Evolutionary conservation across 345 rosid genomes (phyloP), one percentile per base, ranked within the genome.

Genomic region (Camelina neglecta): DNA sequence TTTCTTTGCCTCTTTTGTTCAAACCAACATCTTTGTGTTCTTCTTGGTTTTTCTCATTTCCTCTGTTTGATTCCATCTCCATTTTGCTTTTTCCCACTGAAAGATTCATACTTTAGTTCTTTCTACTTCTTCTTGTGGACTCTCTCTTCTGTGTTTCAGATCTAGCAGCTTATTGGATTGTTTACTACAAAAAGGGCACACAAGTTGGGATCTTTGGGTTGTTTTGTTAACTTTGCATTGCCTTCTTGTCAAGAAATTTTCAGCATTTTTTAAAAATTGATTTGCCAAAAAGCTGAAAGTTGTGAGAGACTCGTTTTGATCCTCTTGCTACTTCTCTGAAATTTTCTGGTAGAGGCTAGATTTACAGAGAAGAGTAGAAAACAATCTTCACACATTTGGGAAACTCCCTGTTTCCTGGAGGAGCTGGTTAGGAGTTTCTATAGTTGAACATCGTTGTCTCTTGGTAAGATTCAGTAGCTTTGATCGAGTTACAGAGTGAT

Each of bases 91-190:
- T 26, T 26, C 1, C 59, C 60, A 58, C 55, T 24, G 8, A 59
- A 23, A 74, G 36, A 33, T 26, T 69, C 65, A 33, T 63, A 61
- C 51, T 73, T 78, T 65, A 67, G 73, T 35, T 35, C 38, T 35
- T 35, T 2, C 1, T 35, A 35, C 7, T 72, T 73, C 76, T 60
- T 65, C 69, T 51, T 41, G 42, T 78, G 73, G 41, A 24, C 56
- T 73, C 69, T 73, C 64, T 73, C 69, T 54, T 73, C 62, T 71
- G 11, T 65, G 58, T 29, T 48, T 45, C 74, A 79, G 81, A 79
- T 79, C 78, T 73, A 62, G 8, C 41, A 20, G 8, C 73, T 58
- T 56, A 26, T 48, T 65, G 3, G 12, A 26, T 24, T 53, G 39
- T 16, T 60, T 67, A 72, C 81, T 72, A 24, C 7, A 51, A 54